Conservation (phyloP, 495 filamentous ascomycete species). For the Pseudevernia furfuracea region DNA sequence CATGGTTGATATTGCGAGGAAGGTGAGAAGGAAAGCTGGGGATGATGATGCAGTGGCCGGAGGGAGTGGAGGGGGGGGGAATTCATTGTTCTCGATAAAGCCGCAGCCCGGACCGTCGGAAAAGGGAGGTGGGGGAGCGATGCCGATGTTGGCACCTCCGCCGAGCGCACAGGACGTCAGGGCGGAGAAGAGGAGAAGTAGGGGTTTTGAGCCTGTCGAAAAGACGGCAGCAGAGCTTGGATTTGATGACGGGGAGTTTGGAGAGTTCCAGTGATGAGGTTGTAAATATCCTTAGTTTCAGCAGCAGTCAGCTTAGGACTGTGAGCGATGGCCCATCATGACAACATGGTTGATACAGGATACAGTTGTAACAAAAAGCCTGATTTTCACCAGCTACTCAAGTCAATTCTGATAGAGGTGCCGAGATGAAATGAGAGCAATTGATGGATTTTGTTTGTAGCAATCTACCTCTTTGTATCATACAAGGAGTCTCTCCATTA, state of each 20-base stretch:
- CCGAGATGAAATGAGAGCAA: background rate
- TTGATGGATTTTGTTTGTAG: background rate
- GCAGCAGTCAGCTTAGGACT: background rate
- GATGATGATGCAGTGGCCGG: slow-evolving; percentile 2
- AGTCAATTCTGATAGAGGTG: background rate
- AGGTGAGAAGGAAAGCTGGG: slow-evolving; percentile 23
- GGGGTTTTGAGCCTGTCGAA: slow-evolving; percentile 21
- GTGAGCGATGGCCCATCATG: background rate
- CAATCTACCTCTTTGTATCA: background rate
- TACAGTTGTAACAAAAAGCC: background rate
- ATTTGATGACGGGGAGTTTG: slow-evolving; percentile 46
- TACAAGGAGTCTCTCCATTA: background rate
- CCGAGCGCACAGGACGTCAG: slow-evolving; percentile 29
- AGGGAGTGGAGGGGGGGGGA: slow-evolving; percentile 18
- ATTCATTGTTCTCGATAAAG: slow-evolving; percentile 41
- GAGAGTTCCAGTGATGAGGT: slow-evolving; percentile 41
- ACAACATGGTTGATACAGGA: background rate
- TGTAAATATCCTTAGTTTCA: background rate
- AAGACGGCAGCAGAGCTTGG: slow-evolving; percentile 35
- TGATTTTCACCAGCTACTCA: background rate
- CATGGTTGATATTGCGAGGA: slow-evolving; percentile 56
- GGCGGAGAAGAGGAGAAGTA: slow-evolving; percentile 34
- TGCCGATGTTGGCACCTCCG: slow-evolving; percentile 24
- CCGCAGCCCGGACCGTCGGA: slow-evolving; percentile 36
- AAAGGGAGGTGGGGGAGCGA: slow-evolving; percentile 27